phyloP scores from a whole-genome alignment of 1,284 basidiomycete genomes.

The Leccinum fuscescens region DNA sequence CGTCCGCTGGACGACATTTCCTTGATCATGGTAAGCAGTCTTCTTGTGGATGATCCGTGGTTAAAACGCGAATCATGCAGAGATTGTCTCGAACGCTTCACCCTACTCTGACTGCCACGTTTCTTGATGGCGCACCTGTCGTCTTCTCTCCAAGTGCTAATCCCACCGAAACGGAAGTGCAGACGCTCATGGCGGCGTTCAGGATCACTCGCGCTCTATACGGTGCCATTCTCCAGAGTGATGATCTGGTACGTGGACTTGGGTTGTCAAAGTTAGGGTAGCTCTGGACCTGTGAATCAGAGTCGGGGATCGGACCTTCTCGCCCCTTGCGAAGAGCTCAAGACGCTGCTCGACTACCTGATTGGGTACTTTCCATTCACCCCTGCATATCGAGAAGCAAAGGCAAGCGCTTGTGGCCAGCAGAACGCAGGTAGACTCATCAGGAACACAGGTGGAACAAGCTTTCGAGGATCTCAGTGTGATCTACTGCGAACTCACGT shows the following conservation, averaged over 20 bases:
- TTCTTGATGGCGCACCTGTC: slow-evolving; percentile 80
- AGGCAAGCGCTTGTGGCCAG: slow-evolving; percentile 40
- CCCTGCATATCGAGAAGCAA: slow-evolving; percentile 47
- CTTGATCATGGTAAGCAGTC: slow-evolving; percentile 25
- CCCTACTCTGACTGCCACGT: slow-evolving; percentile 74
- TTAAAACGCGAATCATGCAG: slow-evolving; percentile 30
- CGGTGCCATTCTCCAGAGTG: slow-evolving; percentile 48
- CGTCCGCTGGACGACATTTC: slow-evolving; percentile 13
- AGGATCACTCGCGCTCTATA: slow-evolving; percentile 71
- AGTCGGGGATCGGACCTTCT: slow-evolving; percentile 20
- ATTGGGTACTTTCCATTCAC: slow-evolving; percentile 82
- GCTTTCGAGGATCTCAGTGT: slow-evolving; percentile 70
- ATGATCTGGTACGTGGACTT: slow-evolving; percentile 23
- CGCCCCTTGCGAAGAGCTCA: slow-evolving; percentile 46
- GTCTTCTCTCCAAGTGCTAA: slow-evolving; percentile 67
- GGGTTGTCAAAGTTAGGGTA: background rate
- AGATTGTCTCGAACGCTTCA: slow-evolving; percentile 59
- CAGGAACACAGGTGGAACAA: slow-evolving; percentile 49
- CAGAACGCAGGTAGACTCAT: slow-evolving; percentile 3
- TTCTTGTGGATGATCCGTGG: slow-evolving; percentile 16
- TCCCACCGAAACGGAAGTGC: slow-evolving; percentile 59
- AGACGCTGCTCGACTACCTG: slow-evolving; percentile 68
- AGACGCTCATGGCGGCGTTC: slow-evolving; percentile 60
- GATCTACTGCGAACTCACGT: slow-evolving; percentile 73
- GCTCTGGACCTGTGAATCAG: slow-evolving; percentile 15